Evolutionary conservation across 805 yeast genomes (phyloP), one percentile per base, ranked within the genome.

Genomic region (Candida tammaniensis): DNA sequence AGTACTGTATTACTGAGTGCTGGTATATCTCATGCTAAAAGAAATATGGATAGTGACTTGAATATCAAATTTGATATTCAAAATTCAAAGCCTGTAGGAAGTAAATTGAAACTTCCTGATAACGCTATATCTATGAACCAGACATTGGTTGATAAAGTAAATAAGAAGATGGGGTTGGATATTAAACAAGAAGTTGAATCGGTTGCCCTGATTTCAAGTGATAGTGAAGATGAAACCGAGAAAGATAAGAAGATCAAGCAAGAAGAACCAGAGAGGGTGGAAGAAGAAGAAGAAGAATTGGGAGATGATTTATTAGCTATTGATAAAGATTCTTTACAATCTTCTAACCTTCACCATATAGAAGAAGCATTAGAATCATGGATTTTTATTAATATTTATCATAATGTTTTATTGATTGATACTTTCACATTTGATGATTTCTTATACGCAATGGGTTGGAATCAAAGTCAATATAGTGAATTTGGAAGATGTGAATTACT

Each of bases 391-490:
- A 85, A 85, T 52, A 70, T 84, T 32, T 86, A 80, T 54, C 76
- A 78, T 45, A 70, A 70, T 22, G 77, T 86, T 1, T 60, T 86
- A 20, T 52, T 71, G 4, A 58, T 87, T n/a, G 87, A 82, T 48
- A 73, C 82, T 0, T 80, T 85, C 47, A 80, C 91, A 0, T 85
- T 83, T 60, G 96, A 86, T 58, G 94, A 82, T 45, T 84, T 76
- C 48, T 52, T 82, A 6, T 74, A 76, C 35, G 80, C 77, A 8
- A 53, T 82, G 59, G 61, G 64, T 24, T 64, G 80, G 73, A 61
- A 63, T 18, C 44, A 35, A 25, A 54, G 55, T 7, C 71, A 68
- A 41, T 56, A 48, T 33, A 64, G 66, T 23, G 57, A 60, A 2
- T 57, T 59, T 4, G 67, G 70, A 2, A 56, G 75, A 24, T 76